Conservation (phyloP, 2,329 filamentous ascomycete genomes). For the Hypoxylon sp. region DNA sequence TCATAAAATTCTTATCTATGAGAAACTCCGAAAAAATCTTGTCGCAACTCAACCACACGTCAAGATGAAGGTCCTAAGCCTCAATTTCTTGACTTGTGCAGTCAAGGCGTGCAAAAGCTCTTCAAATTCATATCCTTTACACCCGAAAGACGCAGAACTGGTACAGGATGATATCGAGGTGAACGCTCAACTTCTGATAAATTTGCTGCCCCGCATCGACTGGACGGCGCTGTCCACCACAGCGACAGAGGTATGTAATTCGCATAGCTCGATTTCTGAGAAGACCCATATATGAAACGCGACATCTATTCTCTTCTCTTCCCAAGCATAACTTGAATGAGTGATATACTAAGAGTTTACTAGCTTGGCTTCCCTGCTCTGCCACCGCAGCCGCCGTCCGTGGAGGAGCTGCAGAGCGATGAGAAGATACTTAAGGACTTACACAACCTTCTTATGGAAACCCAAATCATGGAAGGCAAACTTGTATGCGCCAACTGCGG, state of each 20-base stretch:
- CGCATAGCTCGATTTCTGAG: constrained; percentile 1
- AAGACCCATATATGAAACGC: neutral
- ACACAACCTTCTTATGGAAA: constrained; percentile 88
- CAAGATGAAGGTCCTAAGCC: constrained; percentile 92
- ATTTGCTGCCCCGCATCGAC: constrained; percentile 88
- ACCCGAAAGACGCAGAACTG: constrained; percentile 92
- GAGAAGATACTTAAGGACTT: constrained; percentile 82
- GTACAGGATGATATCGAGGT: constrained; percentile 86
- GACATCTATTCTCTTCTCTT: neutral
- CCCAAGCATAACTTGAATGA: neutral
- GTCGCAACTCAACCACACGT: constrained; percentile 19
- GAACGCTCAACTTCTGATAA: constrained; percentile 84
- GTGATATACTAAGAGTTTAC: constrained; percentile 20
- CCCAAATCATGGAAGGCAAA: constrained; percentile 88
- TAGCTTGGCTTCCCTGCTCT: constrained; percentile 86
- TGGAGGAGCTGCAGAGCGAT: constrained; percentile 74
- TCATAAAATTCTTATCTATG: constrained; percentile 17
- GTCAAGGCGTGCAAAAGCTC: constrained; percentile 93
- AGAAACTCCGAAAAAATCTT: constrained; percentile 21
- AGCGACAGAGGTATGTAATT: constrained; percentile 77
- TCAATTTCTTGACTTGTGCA: constrained; percentile 97
- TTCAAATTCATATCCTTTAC: constrained; percentile 85
- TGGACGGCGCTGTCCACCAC: constrained; percentile 86
- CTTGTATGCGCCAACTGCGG: constrained; percentile 92
- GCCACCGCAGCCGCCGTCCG: constrained; percentile 74